A percentile compares a stretch with the other conserved stretches of the same genome.
phyloP scores from a whole-genome alignment of 305 asterid genomes.

The Fraxinus sp. region DNA sequence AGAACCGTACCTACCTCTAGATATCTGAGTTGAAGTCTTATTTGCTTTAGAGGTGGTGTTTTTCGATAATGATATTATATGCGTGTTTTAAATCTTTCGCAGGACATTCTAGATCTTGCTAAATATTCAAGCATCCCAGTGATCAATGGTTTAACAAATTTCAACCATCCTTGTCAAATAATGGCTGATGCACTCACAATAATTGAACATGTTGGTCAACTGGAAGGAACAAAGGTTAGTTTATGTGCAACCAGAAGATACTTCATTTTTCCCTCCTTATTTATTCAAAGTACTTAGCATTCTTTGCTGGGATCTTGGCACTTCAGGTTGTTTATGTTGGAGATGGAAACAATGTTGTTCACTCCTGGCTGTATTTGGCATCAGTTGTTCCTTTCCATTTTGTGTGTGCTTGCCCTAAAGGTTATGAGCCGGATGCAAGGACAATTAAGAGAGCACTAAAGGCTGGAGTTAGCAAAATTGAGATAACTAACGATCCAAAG shows the following conservation, averaged over 20 bases:
- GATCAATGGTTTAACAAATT: conserved; percentile 89
- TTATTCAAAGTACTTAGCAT: conserved; percentile 8
- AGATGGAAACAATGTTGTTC: conserved; percentile 97
- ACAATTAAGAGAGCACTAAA: conserved; percentile 60
- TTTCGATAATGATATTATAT: not conserved
- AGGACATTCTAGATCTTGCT: conserved; percentile 94
- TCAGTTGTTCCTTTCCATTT: conserved; percentile 86
- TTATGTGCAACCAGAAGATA: not conserved
- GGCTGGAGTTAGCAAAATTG: conserved; percentile 83
- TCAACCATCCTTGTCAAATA: conserved; percentile 93
- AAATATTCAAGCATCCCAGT: conserved; percentile 80
- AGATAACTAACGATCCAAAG: conserved; percentile 78
- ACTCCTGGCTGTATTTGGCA: conserved; percentile 87
- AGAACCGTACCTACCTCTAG: not conserved
- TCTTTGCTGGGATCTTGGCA: conserved; percentile 16
- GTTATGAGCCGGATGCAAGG: conserved; percentile 79
- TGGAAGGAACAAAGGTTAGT: conserved; percentile 87
- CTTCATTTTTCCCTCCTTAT: not conserved
- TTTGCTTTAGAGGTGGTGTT: not conserved
- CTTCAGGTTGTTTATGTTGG: conserved; percentile 92
- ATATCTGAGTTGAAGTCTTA: not conserved
- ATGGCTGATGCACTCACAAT: conserved; percentile 99
- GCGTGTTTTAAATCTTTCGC: conserved; percentile 26
- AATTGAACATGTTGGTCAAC: conserved; percentile 74
- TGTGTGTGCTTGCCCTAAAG: conserved; percentile 89